Evolutionary conservation across 306 rosid species (phyloP), one percentile per base, ranked within the genome.

Genomic region (Vigna unguiculata): DNA sequence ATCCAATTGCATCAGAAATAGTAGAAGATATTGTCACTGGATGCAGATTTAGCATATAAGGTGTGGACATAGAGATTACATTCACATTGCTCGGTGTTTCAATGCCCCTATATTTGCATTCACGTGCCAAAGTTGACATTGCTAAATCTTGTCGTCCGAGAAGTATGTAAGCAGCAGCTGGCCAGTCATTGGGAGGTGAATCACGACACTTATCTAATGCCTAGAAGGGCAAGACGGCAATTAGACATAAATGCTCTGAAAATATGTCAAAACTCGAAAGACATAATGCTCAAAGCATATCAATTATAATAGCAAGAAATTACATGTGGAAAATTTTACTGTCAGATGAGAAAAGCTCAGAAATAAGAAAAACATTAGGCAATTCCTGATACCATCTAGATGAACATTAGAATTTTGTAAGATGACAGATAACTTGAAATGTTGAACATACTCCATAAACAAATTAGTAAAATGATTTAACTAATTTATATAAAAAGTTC

Each of bases 71-170:
- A 48, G 97, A 94, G 83, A 90, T 90, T 75, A 94, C 85, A 79
- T 94, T 94, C 88, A 92, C 93, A 88, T 89, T 88, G 51, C 90
- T 90, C 47, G 89, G 95, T 34, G 93, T 90, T 85, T 89, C 95
- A 80, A 92, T 86, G 75, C 89, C 97, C 78, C 85, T 89, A 63
- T 87, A 84, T 70, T 92, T 94, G 93, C 88, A 78, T 30, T 87
- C 90, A 15, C 85, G 82, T 49, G 88, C 90, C 83, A 89, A 78
- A 76, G 85, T 83, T 85, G 97, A 91, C 97, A 90, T 87, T 78
- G 98, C 98, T 87, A 92, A 89, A 88, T 94, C 98, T 87, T 94
- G 97, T 70, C 96, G 90, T 38, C 97, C 98, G 81, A 94, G 98
- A 84, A 92, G 96, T 53, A 92, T 87, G 84, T 92, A 94, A 45